Conservation (phyloP, 2,329 filamentous ascomycete genomes). For the Neurospora crassa region DNA sequence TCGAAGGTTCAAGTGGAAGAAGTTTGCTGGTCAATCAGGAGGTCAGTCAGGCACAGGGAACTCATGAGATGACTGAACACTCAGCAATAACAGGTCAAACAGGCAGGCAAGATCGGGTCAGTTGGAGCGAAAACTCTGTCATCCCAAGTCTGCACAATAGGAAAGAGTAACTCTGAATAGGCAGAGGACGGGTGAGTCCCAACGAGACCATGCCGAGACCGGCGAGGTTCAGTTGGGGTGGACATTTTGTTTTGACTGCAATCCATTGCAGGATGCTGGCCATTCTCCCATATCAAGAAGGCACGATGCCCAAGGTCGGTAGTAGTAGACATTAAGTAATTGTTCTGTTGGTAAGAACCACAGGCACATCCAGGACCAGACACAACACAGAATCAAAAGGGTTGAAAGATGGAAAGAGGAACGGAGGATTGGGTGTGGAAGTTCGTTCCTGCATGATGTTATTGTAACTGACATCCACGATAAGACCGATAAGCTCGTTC, state of each 20-base stretch:
- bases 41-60: not conserved
- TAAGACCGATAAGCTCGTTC: not conserved
- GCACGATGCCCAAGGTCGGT: not conserved
- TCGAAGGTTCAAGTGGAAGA: not conserved
- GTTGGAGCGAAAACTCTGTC: not conserved
- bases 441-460: slow-evolving; percentile 1
- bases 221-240: not conserved
- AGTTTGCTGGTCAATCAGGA: not conserved
- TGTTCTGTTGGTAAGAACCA: not conserved
- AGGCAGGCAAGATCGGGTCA: not conserved
- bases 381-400: not conserved
- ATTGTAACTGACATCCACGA: not conserved
- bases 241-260: not conserved
- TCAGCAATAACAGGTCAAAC: not conserved
- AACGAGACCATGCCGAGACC: not conserved
- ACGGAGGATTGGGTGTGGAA: not conserved
- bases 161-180: not conserved
- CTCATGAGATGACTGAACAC: not conserved
- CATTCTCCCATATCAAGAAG: not conserved
- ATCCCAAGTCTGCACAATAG: not conserved
- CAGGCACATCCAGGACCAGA: not conserved
- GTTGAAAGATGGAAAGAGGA: not conserved
- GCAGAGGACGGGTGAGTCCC: not conserved
- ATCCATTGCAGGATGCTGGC: not conserved
- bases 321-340: not conserved